Percentiles rank a stretch among this genome's conserved stretches.
phyloP scores from a whole-genome alignment of 345 rosid species.

The Excoecaria cochinchinensis region DNA sequence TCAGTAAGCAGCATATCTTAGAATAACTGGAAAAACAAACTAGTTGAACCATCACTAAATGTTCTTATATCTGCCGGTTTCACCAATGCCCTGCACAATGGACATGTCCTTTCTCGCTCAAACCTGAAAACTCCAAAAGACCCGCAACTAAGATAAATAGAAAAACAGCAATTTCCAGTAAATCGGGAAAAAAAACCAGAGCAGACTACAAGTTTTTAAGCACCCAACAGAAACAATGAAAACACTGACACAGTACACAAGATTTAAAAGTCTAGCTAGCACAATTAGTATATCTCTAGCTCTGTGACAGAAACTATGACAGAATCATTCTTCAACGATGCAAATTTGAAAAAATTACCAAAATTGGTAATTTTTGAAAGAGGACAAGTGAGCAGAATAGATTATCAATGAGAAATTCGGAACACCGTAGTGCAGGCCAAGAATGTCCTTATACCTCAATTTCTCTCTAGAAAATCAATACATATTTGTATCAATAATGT shows the following conservation, averaged over 20 bases:
- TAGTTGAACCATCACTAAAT: constrained; percentile 57
- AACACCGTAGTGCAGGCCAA: too few species aligned
- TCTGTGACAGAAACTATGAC: neutral
- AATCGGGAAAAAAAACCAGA: neutral
- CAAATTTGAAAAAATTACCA: neutral
- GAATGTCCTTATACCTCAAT: too few species aligned
- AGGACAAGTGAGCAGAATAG: neutral
- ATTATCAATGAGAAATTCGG: too few species aligned
- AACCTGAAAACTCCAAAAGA: constrained; percentile 40
- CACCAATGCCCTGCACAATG: constrained; percentile 58
- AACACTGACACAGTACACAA: neutral
- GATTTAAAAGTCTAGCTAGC: neutral
- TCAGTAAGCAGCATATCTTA: constrained; percentile 9
- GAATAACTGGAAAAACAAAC: constrained; percentile 57
- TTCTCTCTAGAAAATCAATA: too few species aligned
- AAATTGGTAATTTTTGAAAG: neutral
- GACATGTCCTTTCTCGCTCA: constrained; percentile 69
- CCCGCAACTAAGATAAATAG: neutral
- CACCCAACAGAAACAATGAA: neutral
- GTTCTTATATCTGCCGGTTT: constrained; percentile 48
- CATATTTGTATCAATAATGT: too few species aligned
- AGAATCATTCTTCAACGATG: neutral
- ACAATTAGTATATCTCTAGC: neutral
- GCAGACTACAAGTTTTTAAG: neutral
- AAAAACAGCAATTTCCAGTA: neutral